phyloP scores from a whole-genome alignment of 148 eudicot genomes.

The Arctostaphylos glauca region DNA sequence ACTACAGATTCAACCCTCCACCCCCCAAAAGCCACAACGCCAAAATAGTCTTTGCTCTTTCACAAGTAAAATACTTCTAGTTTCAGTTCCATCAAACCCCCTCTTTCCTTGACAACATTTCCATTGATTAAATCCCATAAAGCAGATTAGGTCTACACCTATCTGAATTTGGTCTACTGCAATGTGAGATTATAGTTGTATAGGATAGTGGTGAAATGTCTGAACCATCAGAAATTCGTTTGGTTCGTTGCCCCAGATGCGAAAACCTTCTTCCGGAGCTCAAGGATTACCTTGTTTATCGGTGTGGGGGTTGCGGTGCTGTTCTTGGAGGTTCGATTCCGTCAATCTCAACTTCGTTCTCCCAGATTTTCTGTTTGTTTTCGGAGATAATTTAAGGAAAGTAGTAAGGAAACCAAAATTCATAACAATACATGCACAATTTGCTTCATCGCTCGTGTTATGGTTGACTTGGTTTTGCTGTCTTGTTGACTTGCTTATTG shows the following conservation, averaged over 20 bases:
- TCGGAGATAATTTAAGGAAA: neutral
- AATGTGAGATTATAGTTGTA: neutral
- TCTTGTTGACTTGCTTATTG: slow-evolving; percentile 13
- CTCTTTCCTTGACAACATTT: neutral
- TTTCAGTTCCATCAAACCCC: neutral
- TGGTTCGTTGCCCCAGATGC: slow-evolving; percentile 91
- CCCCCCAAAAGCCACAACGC: neutral
- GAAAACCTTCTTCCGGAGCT: slow-evolving; percentile 75
- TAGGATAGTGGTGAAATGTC: slow-evolving; percentile 30
- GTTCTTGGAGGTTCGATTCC: slow-evolving; percentile 62
- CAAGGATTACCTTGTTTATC: slow-evolving; percentile 73
- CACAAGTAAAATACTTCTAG: neutral
- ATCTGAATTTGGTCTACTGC: neutral
- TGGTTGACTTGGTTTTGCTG: slow-evolving; percentile 10
- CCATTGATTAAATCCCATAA: neutral
- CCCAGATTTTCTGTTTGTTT: slow-evolving; percentile 15
- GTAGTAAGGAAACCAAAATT: neutral
- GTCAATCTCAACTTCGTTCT: neutral
- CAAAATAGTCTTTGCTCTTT: neutral
- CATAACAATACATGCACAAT: neutral
- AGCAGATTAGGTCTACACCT: neutral
- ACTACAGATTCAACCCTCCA: neutral
- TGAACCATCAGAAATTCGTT: slow-evolving; percentile 51
- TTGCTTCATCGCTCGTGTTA: slow-evolving; percentile 1
- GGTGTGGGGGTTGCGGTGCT: slow-evolving; percentile 95